These are phyloP conservation scores for Platanus orientalis DNA, from an alignment of 164 flowering plant species.

Conservation along the genomic window DNA sequence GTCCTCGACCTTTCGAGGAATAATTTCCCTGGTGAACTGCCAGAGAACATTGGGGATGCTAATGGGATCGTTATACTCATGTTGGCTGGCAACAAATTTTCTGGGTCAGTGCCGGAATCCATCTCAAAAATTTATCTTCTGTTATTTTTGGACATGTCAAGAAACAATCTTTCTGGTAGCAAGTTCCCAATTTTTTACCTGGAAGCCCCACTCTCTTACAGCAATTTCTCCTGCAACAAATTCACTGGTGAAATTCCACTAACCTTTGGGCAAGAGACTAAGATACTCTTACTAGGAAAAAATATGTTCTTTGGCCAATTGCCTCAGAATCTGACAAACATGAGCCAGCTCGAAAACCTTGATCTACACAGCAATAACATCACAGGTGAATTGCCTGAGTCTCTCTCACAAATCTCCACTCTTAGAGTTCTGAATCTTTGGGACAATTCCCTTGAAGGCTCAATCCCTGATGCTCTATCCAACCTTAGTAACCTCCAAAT, in stretches of 20 bases:
- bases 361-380: conserved; percentile 48
- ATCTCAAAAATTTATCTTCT: conserved; percentile 28
- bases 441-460: conserved; percentile 38
- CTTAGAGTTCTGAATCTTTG: conserved; percentile 41
- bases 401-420: conserved; percentile 28
- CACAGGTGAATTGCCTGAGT: conserved; percentile 33
- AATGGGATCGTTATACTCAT: conserved; percentile 27
- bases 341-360: conserved; percentile 37
- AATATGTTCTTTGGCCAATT: conserved; percentile 40
- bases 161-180: conserved; percentile 36
- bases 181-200: conserved; percentile 33
- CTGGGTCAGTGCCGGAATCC: conserved; percentile 41
- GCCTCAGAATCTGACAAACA: conserved; percentile 30
- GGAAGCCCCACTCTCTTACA: conserved; percentile 19
- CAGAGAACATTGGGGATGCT: conserved; percentile 40
- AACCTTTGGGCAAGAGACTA: conserved; percentile 25
- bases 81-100: conserved; percentile 37
- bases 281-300: conserved; percentile 31
- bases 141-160: conserved; percentile 39
- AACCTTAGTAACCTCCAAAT: conserved; percentile 34
- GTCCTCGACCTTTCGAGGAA: conserved; percentile 41
- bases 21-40: conserved; percentile 41
- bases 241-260: conserved; percentile 42
- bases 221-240: conserved; percentile 40
- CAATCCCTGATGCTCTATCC: conserved; percentile 26